Base-by-base conservation (phyloP, 352 stramenopile species). In the Chrysophaeum taylorii region DNA sequence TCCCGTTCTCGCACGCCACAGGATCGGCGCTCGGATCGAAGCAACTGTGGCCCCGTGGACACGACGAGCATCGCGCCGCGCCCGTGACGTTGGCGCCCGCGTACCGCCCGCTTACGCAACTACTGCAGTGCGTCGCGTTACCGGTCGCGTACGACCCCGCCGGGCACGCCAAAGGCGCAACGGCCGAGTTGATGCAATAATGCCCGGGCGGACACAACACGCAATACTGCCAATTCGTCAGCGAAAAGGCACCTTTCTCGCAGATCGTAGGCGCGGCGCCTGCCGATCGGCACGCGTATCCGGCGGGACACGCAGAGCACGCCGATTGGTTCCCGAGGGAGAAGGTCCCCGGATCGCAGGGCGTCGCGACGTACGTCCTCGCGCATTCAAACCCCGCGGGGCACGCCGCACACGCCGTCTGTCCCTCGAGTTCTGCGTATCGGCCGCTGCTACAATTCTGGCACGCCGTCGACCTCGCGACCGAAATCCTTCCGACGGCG, bases 301-400 rank as follows among this genome's bases (percentile, higher is more conserved):
- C 90, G 0, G 84, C 83, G 0, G 88, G 88, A 68, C 90, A 96
- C 5, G 74, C 78, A 29, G 82, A 78, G 66, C 90, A 95, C 39
- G 73, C 64, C 0, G 84, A 68, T 15, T 37, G 35, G 60, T 75
- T 53, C 69, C 70, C 82, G 1, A 82, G 29, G 31, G 85, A 84
- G 72, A 87, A 90, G 23, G 70, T 79, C 0, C 83, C 82, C 5
- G 50, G n/a, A 0, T 62, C 68, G 68, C 70, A 77, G 18, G 68
- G 27, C 36, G 45, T 23, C 12, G 48, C 27, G 2, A 21, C 53
- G 27, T 25, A 33, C 50, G 68, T 52, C 61, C 7, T 7, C 39
- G 25, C 15, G 33, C 61, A 54, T 9, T 27, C 61, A 35, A 15
- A 50, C 29, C 61, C 61, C 61, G 1, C 4, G 27, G 43, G 39